A percentile compares a stretch with the other conserved stretches of the same genome.
Conservation (phyloP, 2,329 filamentous ascomycete species). For the Stagonosporopsis rhizophila region DNA sequence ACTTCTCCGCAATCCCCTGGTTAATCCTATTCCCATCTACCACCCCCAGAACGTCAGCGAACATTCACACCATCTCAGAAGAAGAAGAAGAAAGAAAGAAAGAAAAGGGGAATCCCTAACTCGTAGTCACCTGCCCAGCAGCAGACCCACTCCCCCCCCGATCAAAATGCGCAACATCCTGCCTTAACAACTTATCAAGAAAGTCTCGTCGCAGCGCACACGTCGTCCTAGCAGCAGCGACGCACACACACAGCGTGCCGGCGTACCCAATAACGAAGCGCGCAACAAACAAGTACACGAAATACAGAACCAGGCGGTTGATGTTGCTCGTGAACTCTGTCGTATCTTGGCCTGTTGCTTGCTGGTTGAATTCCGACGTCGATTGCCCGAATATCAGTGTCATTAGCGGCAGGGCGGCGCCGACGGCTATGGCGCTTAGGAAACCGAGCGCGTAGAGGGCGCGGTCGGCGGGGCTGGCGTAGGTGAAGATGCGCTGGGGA, state of each 20-base stretch:
- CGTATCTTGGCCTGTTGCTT: slow-evolving; percentile 14
- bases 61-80: no score
- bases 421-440: slow-evolving; percentile 65
- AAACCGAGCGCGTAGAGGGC: slow-evolving; percentile 12
- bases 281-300: slow-evolving; percentile 32
- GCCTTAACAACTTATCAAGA: slow-evolving; percentile 59
- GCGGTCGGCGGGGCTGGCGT: slow-evolving; percentile 14
- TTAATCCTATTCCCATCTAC: slow-evolving; percentile 25
- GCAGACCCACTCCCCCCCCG: slow-evolving; percentile 23
- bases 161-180: slow-evolving; percentile 41
- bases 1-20: slow-evolving; percentile 35
- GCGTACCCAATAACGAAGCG: slow-evolving; percentile 71
- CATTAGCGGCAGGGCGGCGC: slow-evolving; percentile 77
- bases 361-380: slow-evolving; percentile 24
- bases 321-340: slow-evolving; percentile 16
- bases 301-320: slow-evolving; percentile 29
- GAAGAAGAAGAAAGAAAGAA: background rate
- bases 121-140: slow-evolving; percentile 25
- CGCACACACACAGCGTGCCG: slow-evolving; percentile 85
- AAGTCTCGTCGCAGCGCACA: slow-evolving; percentile 60
- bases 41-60: no score
- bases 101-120: background rate
- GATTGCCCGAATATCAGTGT: slow-evolving; percentile 54
- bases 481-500: slow-evolving; percentile 19
- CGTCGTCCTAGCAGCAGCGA: slow-evolving; percentile 53